Evolutionary conservation across 1,284 basidiomycete genomes (phyloP), one percentile per base, ranked within the genome.

Genomic region (Naganishia cerealis): DNA sequence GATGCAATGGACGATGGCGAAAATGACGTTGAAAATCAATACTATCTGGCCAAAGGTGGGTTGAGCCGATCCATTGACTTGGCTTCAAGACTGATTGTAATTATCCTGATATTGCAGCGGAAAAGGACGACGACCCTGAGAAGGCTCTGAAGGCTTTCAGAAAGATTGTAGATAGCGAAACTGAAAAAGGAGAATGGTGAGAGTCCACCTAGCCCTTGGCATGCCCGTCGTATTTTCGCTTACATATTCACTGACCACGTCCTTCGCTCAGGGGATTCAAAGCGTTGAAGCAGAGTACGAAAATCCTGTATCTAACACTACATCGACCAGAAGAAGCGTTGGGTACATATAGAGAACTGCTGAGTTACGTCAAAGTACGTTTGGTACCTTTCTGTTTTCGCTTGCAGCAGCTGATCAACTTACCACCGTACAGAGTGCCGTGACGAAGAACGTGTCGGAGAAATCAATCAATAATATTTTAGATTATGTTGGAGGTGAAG

Each of bases 381-480:
- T 13, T 39, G 2, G 6, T n/a, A 0, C 16, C 16, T 58, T 38
- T 42, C 39, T 12, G 21, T 18, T 18, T 24, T 15, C n/a, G n/a
- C 40, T 54, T 18, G 1, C 15, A 16, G 13, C 16, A 4, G 16
- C 36, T 26, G 21, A 42, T 42, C 38, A 39, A 40, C 33, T n/a
- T 10, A n/a, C 15, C 36, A 15, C 1, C 2, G 18, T 50, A 15
- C 67, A 79, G 77, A 76, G 71, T 38, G 62, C 74, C 36, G 78
- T 80, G 7, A 80, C 80, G 9, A 73, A 78, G 42, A 81, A 81
- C 69, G 81, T 94, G 75, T 91, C 91, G 8, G 96, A 99, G 81
- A 99, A 99, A 84, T 90, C 92, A 8, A 99, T 99, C 84, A 99
- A 98, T 79, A 92, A 92, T 70, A 97, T 99, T 71, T 84, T 99